Conservation (phyloP, 176 grass and related monocot genomes). For the Oryza punctata region DNA sequence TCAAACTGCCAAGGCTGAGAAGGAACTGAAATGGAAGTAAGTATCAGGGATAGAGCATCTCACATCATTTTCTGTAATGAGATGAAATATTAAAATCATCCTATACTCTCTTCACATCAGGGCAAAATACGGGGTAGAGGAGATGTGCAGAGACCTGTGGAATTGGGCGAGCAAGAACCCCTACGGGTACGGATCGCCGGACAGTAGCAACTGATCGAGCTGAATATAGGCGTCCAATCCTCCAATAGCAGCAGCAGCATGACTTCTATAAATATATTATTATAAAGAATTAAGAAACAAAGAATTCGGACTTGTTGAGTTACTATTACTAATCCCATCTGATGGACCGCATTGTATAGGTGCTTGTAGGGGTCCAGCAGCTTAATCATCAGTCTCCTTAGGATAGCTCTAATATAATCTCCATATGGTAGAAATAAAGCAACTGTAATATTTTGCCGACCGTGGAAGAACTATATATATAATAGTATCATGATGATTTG, state of each 20-base stretch:
- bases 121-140: conserved; percentile 77
- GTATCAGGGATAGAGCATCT: not conserved
- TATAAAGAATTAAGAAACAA: not conserved
- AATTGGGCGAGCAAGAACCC: conserved; percentile 96
- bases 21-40: conserved; percentile 88
- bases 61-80: not conserved
- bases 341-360: conserved; percentile 11
- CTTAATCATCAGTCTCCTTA: not conserved
- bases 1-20: conserved; percentile 69
- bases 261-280: not conserved
- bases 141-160: conserved; percentile 98
- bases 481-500: not conserved
- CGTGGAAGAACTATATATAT: not conserved
- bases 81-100: not conserved
- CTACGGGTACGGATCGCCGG: conserved; percentile 62
- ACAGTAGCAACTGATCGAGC: conserved; percentile 30
- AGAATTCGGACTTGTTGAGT: not conserved
- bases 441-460: not conserved
- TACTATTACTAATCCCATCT: not conserved
- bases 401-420: not conserved
- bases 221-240: not conserved
- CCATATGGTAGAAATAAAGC: not conserved
- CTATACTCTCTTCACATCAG: conserved; percentile 28
- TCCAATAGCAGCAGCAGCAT: not conserved
- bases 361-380: not conserved